Conservation (phyloP, 2,329 filamentous ascomycete genomes). For the Pseudocercospora pini-densiflorae region DNA sequence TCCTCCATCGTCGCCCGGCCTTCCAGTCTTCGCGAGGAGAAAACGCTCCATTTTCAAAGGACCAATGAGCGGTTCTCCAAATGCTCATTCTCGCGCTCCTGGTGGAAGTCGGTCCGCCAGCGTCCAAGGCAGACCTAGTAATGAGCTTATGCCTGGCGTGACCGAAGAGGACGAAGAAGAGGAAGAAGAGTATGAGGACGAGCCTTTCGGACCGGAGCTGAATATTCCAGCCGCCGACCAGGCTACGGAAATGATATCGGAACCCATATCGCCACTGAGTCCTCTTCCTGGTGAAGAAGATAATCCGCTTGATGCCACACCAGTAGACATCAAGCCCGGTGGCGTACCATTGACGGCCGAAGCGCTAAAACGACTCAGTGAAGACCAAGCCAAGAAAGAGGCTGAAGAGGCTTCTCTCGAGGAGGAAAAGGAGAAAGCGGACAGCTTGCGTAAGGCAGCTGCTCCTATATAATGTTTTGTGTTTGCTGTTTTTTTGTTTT, state of each 20-base stretch:
- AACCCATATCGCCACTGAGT: constrained; percentile 25
- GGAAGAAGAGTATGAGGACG: constrained; percentile 33
- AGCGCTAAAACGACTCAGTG: constrained; percentile 37
- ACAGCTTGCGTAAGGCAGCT: constrained; percentile 1
- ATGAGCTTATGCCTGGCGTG: constrained; percentile 69
- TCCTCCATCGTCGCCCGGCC: constrained; percentile 62
- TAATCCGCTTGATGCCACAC: constrained; percentile 11
- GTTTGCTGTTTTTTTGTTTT: background rate
- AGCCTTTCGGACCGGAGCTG: constrained; percentile 36
- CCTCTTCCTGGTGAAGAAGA: constrained; percentile 22
- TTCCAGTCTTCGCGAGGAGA: constrained; percentile 75
- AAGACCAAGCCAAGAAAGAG: constrained; percentile 29
- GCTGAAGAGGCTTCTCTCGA: constrained; percentile 8
- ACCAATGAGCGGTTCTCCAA: constrained; percentile 62
- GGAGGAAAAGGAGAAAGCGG: constrained; percentile 12
- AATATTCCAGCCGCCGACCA: constrained; percentile 14
- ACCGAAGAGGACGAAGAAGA: constrained; percentile 40
- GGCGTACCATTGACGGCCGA: constrained; percentile 37
- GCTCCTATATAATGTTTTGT: constrained; percentile 2
- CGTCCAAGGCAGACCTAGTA: constrained; percentile 69
- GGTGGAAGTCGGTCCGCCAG: constrained; percentile 55
- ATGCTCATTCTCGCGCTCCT: constrained; percentile 28
- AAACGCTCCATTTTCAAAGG: constrained; percentile 85
- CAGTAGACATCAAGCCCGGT: background rate
- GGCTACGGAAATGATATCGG: constrained; percentile 16